Evolutionary conservation across 768 basidiomycete species (phyloP).

Genomic region (Psilocybe azurescens): DNA sequence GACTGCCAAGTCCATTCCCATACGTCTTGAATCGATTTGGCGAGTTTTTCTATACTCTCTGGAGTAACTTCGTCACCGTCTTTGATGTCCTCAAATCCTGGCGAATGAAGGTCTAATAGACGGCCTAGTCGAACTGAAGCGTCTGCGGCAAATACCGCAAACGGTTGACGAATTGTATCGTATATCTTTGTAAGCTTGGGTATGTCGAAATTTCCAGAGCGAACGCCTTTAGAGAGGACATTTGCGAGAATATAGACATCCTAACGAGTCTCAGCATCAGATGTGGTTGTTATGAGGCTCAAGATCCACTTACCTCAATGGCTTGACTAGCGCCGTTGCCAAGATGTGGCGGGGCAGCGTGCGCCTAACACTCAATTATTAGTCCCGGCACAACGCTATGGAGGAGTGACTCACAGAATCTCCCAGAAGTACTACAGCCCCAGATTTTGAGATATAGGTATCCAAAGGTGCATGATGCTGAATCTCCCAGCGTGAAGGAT

Average conservation of each 20-base stretch:
- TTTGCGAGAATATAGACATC: slow-evolving; percentile 54
- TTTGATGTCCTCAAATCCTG: slow-evolving; percentile 18
- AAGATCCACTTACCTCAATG: slow-evolving; percentile 43
- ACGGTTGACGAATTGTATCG: slow-evolving; percentile 17
- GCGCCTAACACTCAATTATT: slow-evolving; percentile 35
- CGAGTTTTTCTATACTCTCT: slow-evolving; percentile 7
- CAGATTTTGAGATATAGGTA: slow-evolving; percentile 34
- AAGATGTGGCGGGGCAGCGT: slow-evolving; percentile 28
- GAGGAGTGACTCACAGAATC: slow-evolving; percentile 42
- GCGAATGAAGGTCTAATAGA: slow-evolving; percentile 6
- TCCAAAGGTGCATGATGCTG: slow-evolving; percentile 41
- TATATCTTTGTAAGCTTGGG: slow-evolving; percentile 29
- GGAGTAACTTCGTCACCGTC: slow-evolving; percentile 10
- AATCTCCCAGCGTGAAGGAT: slow-evolving; percentile 45
- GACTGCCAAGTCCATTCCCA: slow-evolving; percentile 15
- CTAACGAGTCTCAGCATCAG: slow-evolving; percentile 4
- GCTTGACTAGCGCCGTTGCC: slow-evolving; percentile 14
- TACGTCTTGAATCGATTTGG: neutral
- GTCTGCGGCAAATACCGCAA: slow-evolving; percentile 14
- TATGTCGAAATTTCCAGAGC: neutral
- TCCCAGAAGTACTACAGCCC: slow-evolving; percentile 46
- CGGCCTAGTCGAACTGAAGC: slow-evolving; percentile 13
- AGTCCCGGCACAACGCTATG: neutral
- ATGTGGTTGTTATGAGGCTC: no score
- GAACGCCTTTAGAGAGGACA: slow-evolving; percentile 35